Evolutionary conservation across 352 stramenopile species (phyloP).

Genomic region (Globisporangium takayamanum): DNA sequence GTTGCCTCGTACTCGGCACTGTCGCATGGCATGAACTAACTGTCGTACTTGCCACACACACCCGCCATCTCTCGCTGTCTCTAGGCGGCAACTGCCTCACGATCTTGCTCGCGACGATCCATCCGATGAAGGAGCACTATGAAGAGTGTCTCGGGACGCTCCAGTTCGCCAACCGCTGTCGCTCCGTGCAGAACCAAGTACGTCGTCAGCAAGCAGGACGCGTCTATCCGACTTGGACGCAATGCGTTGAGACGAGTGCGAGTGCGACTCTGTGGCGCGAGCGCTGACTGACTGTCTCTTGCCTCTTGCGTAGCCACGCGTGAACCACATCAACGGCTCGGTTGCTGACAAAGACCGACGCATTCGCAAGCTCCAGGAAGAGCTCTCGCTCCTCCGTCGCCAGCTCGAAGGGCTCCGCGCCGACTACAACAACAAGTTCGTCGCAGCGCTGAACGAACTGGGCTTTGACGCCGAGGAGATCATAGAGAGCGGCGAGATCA

Average conservation of each 20-base stretch:
- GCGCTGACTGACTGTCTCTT: neutral
- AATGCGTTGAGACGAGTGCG: neutral
- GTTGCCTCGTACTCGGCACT: neutral
- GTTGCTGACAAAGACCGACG: slow-evolving; percentile 81
- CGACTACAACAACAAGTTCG: slow-evolving; percentile 78
- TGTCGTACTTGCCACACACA: neutral
- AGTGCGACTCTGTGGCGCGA: slow-evolving; percentile 1
- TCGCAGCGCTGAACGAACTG: slow-evolving; percentile 62
- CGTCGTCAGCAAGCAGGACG: neutral
- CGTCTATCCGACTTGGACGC: neutral
- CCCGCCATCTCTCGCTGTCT: neutral
- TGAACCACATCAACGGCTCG: slow-evolving; percentile 83
- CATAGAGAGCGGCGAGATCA: slow-evolving; percentile 71
- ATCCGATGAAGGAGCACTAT: slow-evolving; percentile 86
- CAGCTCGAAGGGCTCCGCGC: slow-evolving; percentile 57
- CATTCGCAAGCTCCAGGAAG: slow-evolving; percentile 79
- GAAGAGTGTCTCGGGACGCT: slow-evolving; percentile 88
- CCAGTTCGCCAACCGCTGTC: slow-evolving; percentile 89
- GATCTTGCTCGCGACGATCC: slow-evolving; percentile 81
- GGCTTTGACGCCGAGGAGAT: slow-evolving; percentile 79
- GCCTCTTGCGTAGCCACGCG: slow-evolving; percentile 30
- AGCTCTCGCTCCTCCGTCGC: slow-evolving; percentile 46
- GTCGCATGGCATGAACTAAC: neutral
- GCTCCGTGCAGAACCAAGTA: slow-evolving; percentile 87
- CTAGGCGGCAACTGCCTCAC: slow-evolving; percentile 84